These are phyloP conservation scores for Coniferiporia weirii DNA, from an alignment of 1,284 basidiomycete genomes.

Conservation along the genomic window DNA sequence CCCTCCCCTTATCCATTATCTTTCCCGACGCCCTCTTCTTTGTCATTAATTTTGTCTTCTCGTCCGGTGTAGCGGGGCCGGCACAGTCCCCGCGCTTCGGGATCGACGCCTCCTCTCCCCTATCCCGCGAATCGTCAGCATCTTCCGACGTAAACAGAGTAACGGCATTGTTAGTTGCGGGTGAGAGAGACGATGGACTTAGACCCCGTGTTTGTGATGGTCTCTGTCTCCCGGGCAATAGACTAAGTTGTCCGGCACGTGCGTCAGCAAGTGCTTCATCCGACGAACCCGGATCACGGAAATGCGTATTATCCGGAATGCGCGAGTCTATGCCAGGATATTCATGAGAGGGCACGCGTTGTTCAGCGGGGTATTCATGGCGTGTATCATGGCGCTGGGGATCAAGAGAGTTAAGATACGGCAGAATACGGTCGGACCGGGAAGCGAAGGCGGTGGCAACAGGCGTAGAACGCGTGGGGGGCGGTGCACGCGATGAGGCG, in stretches of 20 bases:
- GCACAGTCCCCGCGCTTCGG: slow-evolving; percentile 5
- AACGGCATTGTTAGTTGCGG: slow-evolving; percentile 5
- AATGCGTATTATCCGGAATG: not conserved
- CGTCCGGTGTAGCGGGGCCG: not conserved
- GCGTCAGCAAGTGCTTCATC: not conserved
- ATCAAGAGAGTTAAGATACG: not conserved
- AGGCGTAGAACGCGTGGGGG: not conserved
- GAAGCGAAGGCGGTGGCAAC: not conserved
- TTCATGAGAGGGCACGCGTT: not conserved
- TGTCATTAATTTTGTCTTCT: slow-evolving; percentile 1
- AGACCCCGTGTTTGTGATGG: not conserved
- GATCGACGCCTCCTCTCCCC: slow-evolving; percentile 12
- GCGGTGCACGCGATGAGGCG: not conserved
- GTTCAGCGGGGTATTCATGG: not conserved
- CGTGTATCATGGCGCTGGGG: not conserved
- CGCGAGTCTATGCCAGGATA: not conserved
- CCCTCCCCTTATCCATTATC: not conserved
- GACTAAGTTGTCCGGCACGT: not conserved
- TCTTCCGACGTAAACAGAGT: slow-evolving; percentile 9
- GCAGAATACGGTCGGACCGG: not conserved
- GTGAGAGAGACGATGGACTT: slow-evolving; percentile 3
- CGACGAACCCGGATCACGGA: slow-evolving; percentile 2
- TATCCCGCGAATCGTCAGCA: slow-evolving; percentile 13
- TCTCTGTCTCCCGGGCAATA: not conserved
- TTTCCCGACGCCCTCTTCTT: not conserved